Percentiles rank a stretch among this genome's conserved stretches.
phyloP scores from a whole-genome alignment of 441 rosid genomes.

The Adansonia gregorii region DNA sequence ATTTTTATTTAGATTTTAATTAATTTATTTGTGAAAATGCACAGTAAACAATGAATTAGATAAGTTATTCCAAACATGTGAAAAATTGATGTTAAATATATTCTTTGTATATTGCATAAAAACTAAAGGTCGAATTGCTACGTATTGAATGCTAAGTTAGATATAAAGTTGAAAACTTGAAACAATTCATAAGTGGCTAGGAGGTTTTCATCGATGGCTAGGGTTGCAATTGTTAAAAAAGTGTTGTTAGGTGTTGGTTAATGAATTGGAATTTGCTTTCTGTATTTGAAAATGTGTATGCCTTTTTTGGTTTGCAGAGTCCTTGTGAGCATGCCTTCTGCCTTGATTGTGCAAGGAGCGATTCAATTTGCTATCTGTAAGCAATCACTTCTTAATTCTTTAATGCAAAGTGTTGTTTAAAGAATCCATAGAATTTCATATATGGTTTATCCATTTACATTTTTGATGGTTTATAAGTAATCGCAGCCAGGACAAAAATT shows the following conservation, averaged over 20 bases:
- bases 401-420: not conserved
- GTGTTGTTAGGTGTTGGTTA: not conserved
- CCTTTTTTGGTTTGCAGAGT: conserved; percentile 52
- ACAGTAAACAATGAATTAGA: not conserved
- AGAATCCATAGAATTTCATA: not conserved
- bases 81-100: not conserved
- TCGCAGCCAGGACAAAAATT: not conserved
- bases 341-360: conserved; percentile 94
- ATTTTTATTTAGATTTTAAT: conserved; percentile 5
- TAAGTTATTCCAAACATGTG: not conserved
- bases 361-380: conserved; percentile 96
- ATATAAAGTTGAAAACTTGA: not conserved
- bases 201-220: not conserved
- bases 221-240: not conserved
- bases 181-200: not conserved
- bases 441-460: not conserved
- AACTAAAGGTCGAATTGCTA: not conserved
- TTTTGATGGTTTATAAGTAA: not conserved
- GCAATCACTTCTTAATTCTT: conserved; percentile 26
- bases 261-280: conserved; percentile 5
- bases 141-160: not conserved
- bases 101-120: not conserved
- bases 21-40: not conserved
- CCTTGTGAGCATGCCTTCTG: conserved; percentile 98
- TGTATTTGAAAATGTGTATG: not conserved